Conservation (phyloP, 768 basidiomycete species). For the Rubroboletus pulcherrimus region DNA sequence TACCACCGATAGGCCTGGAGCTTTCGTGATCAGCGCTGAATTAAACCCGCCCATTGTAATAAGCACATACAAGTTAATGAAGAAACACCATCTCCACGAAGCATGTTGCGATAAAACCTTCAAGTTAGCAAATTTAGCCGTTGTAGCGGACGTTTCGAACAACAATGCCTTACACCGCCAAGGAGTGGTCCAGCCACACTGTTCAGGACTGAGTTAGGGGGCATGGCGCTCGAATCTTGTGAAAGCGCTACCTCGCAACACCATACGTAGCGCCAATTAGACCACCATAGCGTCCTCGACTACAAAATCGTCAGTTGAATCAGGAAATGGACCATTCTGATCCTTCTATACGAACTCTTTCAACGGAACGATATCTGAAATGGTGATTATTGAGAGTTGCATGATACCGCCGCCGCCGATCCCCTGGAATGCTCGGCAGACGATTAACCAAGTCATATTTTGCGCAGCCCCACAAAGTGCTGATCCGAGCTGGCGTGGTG, state of each 20-base stretch:
- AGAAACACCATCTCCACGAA: conserved; percentile 82
- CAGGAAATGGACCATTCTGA: background rate
- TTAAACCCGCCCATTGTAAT: background rate
- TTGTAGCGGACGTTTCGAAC: background rate
- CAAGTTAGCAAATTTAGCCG: background rate
- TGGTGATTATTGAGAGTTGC: conserved; percentile 71
- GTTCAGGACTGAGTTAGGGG: background rate
- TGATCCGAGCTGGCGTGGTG: conserved; percentile 60
- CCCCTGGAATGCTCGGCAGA: conserved; percentile 76
- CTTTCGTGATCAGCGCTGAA: background rate
- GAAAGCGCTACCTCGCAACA: conserved; percentile 40
- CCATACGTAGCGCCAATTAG: conserved; percentile 81
- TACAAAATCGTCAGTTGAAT: conserved; percentile 19
- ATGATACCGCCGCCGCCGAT: conserved; percentile 78
- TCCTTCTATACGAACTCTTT: conserved; percentile 50
- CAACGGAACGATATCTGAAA: conserved; percentile 80
- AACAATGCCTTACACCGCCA: conserved; percentile 60
- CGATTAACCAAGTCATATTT: conserved; percentile 71
- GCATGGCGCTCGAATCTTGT: background rate
- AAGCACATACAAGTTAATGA: conserved; percentile 59
- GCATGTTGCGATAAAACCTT: conserved; percentile 70
- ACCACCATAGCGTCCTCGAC: conserved; percentile 77
- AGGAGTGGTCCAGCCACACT: conserved; percentile 75
- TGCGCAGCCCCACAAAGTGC: conserved; percentile 81
- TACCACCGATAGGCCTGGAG: conserved; percentile 63